Conservation (phyloP, 2,329 filamentous ascomycete species). For the Alternaria sp. region DNA sequence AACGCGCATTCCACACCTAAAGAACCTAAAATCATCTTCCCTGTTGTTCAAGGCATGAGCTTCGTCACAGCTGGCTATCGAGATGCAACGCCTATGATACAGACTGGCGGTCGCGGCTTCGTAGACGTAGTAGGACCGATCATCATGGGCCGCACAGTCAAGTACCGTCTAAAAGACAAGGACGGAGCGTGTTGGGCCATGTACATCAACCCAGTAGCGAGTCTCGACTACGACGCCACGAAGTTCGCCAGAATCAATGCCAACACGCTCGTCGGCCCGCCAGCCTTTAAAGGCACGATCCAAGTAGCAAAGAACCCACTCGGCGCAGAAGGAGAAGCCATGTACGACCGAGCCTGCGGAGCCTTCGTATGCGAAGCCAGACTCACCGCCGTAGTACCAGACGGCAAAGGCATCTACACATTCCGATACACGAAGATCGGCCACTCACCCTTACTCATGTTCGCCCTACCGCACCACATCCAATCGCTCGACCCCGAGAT, state of each 20-base stretch:
- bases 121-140: conserved; percentile 64
- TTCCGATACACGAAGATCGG: conserved; percentile 78
- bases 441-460: conserved; percentile 76
- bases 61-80: conserved; percentile 82
- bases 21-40: conserved; percentile 72
- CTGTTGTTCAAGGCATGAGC: conserved; percentile 86
- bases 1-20: conserved; percentile 57
- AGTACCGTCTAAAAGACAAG: conserved; percentile 76
- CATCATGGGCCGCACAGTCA: conserved; percentile 70
- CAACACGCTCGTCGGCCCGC: conserved; percentile 67
- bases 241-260: conserved; percentile 69
- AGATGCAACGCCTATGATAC: conserved; percentile 72
- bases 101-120: conserved; percentile 75
- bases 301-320: conserved; percentile 81
- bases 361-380: conserved; percentile 71
- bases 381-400: conserved; percentile 68
- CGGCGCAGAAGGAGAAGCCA: conserved; percentile 63
- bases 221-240: conserved; percentile 63
- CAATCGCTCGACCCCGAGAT: conserved; percentile 71
- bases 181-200: conserved; percentile 75
- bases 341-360: conserved; percentile 79
- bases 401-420: conserved; percentile 68
- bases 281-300: conserved; percentile 76
- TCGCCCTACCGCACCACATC: conserved; percentile 84
- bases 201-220: conserved; percentile 67